These are phyloP conservation scores for Cercospora nicotianae DNA, from an alignment of 2,329 filamentous ascomycete species.

Conservation along the genomic window DNA sequence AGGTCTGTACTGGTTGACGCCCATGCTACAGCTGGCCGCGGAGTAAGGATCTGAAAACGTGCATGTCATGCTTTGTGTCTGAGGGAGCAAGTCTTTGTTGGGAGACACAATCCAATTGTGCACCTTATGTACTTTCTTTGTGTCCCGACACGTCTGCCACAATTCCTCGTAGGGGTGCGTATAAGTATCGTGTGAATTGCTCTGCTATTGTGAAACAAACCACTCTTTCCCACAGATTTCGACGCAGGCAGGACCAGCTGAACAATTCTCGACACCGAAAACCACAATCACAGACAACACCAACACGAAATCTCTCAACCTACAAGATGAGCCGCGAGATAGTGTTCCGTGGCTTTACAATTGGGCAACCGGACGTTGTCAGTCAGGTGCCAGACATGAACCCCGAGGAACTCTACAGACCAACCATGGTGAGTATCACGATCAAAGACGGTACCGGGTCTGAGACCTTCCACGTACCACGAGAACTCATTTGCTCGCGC, in stretches of 20 bases:
- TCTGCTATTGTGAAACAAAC: neutral
- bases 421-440: neutral
- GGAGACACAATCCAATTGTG: too few relatives aligned
- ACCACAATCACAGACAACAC: too few relatives aligned
- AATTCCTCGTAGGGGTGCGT: neutral
- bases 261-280: too few relatives aligned
- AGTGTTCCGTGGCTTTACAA: too few relatives aligned
- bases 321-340: too few relatives aligned
- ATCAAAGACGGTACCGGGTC: neutral
- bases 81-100: too few relatives aligned
- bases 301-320: too few relatives aligned
- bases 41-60: too few relatives aligned
- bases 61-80: too few relatives aligned
- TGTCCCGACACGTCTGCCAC: too few relatives aligned
- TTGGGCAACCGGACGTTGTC: neutral
- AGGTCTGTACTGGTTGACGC: neutral
- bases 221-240: neutral
- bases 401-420: neutral
- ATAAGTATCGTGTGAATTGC: neutral
- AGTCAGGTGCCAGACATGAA: constrained; percentile 1
- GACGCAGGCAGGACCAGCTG: too few relatives aligned
- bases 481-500: neutral
- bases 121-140: too few relatives aligned
- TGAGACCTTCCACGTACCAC: neutral
- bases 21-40: neutral